These are phyloP conservation scores for Komagataella pseudopastoris DNA, from an alignment of 805 yeast species.

Conservation along the genomic window DNA sequence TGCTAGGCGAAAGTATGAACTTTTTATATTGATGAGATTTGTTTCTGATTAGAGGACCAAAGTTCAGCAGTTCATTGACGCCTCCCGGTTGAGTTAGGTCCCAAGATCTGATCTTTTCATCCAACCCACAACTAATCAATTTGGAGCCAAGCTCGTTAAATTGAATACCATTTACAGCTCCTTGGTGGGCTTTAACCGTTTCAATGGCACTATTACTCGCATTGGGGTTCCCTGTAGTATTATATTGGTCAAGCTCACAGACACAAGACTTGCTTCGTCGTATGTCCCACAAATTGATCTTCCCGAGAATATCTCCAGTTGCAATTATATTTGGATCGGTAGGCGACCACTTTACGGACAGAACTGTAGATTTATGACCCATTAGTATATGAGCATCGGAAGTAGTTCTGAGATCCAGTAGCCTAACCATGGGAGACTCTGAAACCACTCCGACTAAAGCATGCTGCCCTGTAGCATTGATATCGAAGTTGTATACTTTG, in stretches of 20 bases:
- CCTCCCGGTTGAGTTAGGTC: conserved; percentile 36
- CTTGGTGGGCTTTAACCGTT: conserved; percentile 50
- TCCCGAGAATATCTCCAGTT: conserved; percentile 74
- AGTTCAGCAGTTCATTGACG: conserved; percentile 52
- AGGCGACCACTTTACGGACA: conserved; percentile 69
- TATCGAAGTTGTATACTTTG: conserved; percentile 55
- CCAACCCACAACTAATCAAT: conserved; percentile 59
- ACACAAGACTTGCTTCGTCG: conserved; percentile 54
- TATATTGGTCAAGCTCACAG: conserved; percentile 40
- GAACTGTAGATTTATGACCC: conserved; percentile 41
- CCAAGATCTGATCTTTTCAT: conserved; percentile 77
- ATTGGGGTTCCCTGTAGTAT: conserved; percentile 5
- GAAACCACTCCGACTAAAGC: conserved; percentile 58
- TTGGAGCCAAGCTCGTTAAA: conserved; percentile 61
- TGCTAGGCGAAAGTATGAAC: conserved; percentile 33
- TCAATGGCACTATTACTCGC: conserved; percentile 3
- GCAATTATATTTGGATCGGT: conserved; percentile 45
- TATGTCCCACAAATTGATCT: conserved; percentile 76
- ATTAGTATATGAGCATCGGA: conserved; percentile 59
- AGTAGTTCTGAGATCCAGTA: conserved; percentile 62
- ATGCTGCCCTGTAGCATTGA: conserved; percentile 28
- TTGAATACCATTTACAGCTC: conserved; percentile 62
- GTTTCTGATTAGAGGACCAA: conserved; percentile 68
- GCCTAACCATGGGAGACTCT: conserved; percentile 54
- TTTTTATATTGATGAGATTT: conserved; percentile 43